phyloP scores from a whole-genome alignment of 1,284 basidiomycete genomes.

The Chalciporus sp. region DNA sequence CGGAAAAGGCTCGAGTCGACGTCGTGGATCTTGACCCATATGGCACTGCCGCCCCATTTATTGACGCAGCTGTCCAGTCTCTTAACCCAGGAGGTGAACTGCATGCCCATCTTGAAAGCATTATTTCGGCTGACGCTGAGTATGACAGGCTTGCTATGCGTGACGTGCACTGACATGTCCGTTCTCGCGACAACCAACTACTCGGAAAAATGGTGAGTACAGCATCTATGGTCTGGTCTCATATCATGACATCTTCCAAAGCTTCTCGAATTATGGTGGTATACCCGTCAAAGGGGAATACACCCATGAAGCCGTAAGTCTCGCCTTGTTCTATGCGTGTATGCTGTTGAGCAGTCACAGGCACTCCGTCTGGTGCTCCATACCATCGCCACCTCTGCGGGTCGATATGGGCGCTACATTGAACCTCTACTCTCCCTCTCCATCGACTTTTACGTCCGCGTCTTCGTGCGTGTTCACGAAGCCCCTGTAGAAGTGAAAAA shows the following conservation, averaged over 20 bases:
- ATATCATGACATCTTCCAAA: constrained; percentile 34
- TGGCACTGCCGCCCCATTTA: constrained; percentile 95
- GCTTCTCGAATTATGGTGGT: constrained; percentile 97
- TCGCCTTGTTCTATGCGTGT: not conserved
- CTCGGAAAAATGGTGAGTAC: constrained; percentile 88
- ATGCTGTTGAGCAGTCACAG: constrained; percentile 40
- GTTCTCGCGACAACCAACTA: constrained; percentile 95
- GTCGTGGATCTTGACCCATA: constrained; percentile 98
- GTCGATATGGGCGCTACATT: constrained; percentile 91
- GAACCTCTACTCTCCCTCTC: constrained; percentile 91
- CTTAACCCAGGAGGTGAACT: constrained; percentile 81
- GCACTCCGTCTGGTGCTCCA: constrained; percentile 90
- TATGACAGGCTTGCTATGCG: constrained; percentile 75
- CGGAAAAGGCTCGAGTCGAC: constrained; percentile 77
- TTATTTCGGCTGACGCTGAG: constrained; percentile 3
- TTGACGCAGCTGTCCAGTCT: constrained; percentile 95
- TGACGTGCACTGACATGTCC: constrained; percentile 96
- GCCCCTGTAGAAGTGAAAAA: constrained; percentile 89
- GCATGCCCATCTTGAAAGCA: not conserved
- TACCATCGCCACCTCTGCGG: constrained; percentile 82
- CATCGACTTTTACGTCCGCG: constrained; percentile 96
- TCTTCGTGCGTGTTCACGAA: constrained; percentile 84
- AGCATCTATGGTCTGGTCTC: not conserved
- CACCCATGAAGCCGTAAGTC: constrained; percentile 85
- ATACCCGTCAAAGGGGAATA: constrained; percentile 90